Percentiles rank a stretch among this genome's conserved stretches.
Conservation (phyloP, 108 stramenopile species). For the Aurantiochytrium sp. region DNA sequence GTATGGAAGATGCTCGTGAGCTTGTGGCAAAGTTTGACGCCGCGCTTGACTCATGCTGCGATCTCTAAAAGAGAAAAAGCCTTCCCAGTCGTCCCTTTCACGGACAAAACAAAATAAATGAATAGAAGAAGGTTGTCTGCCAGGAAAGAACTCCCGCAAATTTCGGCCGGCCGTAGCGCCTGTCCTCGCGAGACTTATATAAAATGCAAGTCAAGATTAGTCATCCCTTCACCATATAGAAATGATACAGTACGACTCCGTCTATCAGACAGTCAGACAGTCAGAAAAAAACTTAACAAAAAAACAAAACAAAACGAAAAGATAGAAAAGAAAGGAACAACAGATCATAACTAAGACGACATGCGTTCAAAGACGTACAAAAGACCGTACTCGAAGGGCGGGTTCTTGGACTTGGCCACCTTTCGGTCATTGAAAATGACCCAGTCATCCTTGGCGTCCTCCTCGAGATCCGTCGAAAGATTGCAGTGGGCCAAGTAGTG, state of each 20-base stretch:
- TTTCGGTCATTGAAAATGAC: slow-evolving; percentile 97
- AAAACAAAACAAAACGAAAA: background rate
- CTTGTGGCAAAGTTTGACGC: background rate
- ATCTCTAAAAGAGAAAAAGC: background rate
- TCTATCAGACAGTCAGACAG: background rate
- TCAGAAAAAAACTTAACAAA: background rate
- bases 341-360: background rate
- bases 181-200: no score
- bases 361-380: slow-evolving; percentile 72
- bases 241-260: background rate
- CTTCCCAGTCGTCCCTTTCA: no score
- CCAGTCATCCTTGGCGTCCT: slow-evolving; percentile 68
- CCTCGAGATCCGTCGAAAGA: slow-evolving; percentile 27
- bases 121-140: no score
- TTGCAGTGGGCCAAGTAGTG: slow-evolving; percentile 96
- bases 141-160: no score
- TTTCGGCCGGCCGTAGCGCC: no score
- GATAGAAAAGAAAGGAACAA: background rate
- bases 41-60: background rate
- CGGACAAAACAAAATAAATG: no score
- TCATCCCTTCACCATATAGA: no score
- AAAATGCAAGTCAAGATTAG: no score
- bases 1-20: slow-evolving; percentile 3
- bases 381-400: slow-evolving; percentile 78
- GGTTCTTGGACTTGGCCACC: slow-evolving; percentile 72